A percentile compares a stretch with the other conserved stretches of the same genome.
Evolutionary conservation across 75 land plant genomes (phyloP).

Genomic region (Larix kaempferi): DNA sequence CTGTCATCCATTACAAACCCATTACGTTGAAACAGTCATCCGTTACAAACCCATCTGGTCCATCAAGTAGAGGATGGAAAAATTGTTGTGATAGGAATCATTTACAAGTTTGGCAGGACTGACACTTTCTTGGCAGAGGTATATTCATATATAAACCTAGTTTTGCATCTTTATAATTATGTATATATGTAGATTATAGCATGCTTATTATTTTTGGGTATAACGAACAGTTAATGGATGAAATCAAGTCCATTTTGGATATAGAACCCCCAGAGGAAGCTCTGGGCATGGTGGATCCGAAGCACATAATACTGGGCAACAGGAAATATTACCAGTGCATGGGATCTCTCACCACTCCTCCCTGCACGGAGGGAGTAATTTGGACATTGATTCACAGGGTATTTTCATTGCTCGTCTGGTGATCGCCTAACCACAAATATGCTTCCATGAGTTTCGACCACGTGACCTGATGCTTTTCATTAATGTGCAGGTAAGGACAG

Average conservation of each 20-base stretch:
- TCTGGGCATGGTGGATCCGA: slow-evolving; percentile 1
- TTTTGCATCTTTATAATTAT: neutral
- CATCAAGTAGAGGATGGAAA: slow-evolving; percentile 20
- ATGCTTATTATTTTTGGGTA: neutral
- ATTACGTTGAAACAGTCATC: slow-evolving; percentile 8
- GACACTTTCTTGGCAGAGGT: slow-evolving; percentile 12
- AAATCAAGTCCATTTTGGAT: neutral
- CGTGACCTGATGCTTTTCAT: too few species aligned
- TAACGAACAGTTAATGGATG: neutral
- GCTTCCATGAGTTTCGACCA: too few species aligned
- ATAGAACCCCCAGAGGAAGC: neutral
- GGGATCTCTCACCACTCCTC: slow-evolving; percentile 81
- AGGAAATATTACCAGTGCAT: slow-evolving; percentile 51
- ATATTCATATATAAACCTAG: too few species aligned
- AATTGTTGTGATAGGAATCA: slow-evolving; percentile 31
- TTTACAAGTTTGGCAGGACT: slow-evolving; percentile 30
- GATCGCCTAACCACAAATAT: too few species aligned
- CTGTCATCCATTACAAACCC: too few species aligned
- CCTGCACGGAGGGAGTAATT: slow-evolving; percentile 59
- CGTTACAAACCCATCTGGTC: slow-evolving; percentile 36
- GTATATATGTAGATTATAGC: too few species aligned
- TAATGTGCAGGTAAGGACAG: too few species aligned
- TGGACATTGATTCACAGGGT: slow-evolving; percentile 47
- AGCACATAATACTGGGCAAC: slow-evolving; percentile 1
- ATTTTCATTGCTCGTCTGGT: neutral